These are phyloP conservation scores for Angomonas deanei DNA, from an alignment of 208 protist genomes.

Conservation along the genomic window DNA sequence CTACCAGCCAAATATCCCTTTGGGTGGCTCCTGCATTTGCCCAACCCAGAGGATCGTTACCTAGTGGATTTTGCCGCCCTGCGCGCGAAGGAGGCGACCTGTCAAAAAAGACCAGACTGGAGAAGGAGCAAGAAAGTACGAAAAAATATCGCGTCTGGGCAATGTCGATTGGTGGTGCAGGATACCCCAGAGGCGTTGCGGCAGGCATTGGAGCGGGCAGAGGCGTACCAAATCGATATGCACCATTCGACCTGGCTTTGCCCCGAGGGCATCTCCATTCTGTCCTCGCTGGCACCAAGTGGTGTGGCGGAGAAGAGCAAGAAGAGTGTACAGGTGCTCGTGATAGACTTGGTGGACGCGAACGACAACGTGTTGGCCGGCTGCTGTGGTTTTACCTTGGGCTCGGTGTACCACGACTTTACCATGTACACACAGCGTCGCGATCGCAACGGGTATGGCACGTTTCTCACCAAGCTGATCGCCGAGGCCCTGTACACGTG, in stretches of 20 bases:
- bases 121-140: conserved; percentile 40
- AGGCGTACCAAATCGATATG: conserved; percentile 30
- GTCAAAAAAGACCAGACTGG: no score
- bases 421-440: conserved; percentile 66
- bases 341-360: conserved; percentile 45
- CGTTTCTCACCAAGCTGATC: conserved; percentile 55
- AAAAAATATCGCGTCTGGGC: conserved; percentile 22
- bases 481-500: conserved; percentile 64
- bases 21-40: conserved; percentile 30
- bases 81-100: not conserved
- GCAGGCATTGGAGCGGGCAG: conserved; percentile 23
- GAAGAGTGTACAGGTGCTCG: conserved; percentile 20
- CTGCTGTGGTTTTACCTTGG: conserved; percentile 54
- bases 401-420: conserved; percentile 66
- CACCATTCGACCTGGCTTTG: conserved; percentile 35
- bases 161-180: conserved; percentile 36
- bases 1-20: conserved; percentile 22
- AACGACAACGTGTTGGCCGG: conserved; percentile 35
- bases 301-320: not conserved
- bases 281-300: not conserved
- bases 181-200: conserved; percentile 23
- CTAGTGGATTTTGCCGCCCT: conserved; percentile 20
- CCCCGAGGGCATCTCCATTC: conserved; percentile 10
- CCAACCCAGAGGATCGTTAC: conserved; percentile 31
- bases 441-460: conserved; percentile 30